Evolutionary conservation across 176 grass and related monocot species (phyloP).

Genomic region (Rhynchospora pubera): DNA sequence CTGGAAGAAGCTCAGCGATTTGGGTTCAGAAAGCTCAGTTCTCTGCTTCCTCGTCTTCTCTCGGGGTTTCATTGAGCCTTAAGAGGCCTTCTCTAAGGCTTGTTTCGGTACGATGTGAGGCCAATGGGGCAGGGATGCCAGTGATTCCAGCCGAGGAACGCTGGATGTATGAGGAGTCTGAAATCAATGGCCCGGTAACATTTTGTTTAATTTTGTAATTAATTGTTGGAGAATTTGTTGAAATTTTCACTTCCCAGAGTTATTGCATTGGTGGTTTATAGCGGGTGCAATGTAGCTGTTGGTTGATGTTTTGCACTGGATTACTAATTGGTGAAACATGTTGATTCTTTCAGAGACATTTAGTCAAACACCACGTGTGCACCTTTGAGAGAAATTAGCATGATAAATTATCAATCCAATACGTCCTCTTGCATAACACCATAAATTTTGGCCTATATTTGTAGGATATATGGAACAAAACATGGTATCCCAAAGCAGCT

Average conservation of each 20-base stretch:
- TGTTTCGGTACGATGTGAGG: conserved; percentile 41
- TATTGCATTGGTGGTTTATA: background rate
- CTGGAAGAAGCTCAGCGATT: conserved; percentile 16
- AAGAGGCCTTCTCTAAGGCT: background rate
- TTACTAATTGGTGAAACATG: background rate
- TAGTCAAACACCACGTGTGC: background rate
- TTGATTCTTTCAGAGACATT: background rate
- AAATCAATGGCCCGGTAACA: conserved; percentile 51
- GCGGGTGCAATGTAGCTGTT: background rate
- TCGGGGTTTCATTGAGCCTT: background rate
- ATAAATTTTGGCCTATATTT: conserved; percentile 16
- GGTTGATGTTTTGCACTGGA: background rate
- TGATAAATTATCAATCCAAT: background rate
- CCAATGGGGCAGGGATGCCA: conserved; percentile 37
- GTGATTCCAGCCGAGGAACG: conserved; percentile 51
- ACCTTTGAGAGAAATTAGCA: background rate
- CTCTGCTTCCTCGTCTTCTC: conserved; percentile 6
- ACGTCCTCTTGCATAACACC: background rate
- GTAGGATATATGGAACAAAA: conserved; percentile 97
- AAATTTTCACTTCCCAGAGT: conserved; percentile 5
- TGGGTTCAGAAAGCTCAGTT: conserved; percentile 11
- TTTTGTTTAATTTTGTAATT: background rate
- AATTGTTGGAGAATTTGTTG: background rate
- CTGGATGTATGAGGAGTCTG: conserved; percentile 71
- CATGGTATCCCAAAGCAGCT: conserved; percentile 92